Percentiles rank a stretch among this genome's conserved stretches.
Conservation (phyloP, 129 eudicot species). For the Artemisia tridentata region DNA sequence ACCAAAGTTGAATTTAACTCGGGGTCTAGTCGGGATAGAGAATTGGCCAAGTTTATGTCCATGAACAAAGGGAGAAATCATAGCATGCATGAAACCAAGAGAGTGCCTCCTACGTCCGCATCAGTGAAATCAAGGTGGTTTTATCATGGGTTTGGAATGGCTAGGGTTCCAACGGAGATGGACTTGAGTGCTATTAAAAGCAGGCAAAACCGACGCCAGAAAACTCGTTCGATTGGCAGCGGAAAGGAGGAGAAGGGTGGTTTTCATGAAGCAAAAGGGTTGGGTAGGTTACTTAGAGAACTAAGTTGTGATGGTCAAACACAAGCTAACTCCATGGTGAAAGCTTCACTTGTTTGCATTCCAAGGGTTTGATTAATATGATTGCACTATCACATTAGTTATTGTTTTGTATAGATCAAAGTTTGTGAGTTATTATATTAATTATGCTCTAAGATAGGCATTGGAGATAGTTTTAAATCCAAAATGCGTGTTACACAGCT, state of each 20-base stretch:
- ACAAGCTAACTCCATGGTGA: slow-evolving; percentile 30
- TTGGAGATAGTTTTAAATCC: too few relatives aligned
- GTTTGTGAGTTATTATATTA: too few relatives aligned
- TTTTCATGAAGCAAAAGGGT: slow-evolving; percentile 16
- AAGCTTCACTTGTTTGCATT: slow-evolving; percentile 32
- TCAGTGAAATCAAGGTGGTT: slow-evolving; percentile 34
- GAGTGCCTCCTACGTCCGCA: not conserved
- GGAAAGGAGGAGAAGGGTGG: slow-evolving; percentile 20
- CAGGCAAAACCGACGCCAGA: slow-evolving; percentile 31
- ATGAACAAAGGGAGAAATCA: slow-evolving; percentile 28
- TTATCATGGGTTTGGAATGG: slow-evolving; percentile 34
- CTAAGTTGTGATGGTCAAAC: slow-evolving; percentile 31
- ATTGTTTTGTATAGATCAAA: too few relatives aligned
- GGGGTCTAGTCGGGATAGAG: slow-evolving; percentile 1
- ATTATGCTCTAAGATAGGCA: too few relatives aligned
- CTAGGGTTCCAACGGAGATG: slow-evolving; percentile 31
- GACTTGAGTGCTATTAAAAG: slow-evolving; percentile 26
- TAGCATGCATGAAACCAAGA: slow-evolving; percentile 12
- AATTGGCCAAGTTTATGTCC: slow-evolving; percentile 9
- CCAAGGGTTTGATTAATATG: slow-evolving; percentile 21
- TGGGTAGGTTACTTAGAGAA: slow-evolving; percentile 28
- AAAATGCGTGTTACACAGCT: too few relatives aligned
- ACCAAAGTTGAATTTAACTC: not conserved
- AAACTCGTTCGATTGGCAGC: not conserved
- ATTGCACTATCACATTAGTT: too few relatives aligned